phyloP scores from a whole-genome alignment of 176 grass and related monocot species.

The Avena insularis region DNA sequence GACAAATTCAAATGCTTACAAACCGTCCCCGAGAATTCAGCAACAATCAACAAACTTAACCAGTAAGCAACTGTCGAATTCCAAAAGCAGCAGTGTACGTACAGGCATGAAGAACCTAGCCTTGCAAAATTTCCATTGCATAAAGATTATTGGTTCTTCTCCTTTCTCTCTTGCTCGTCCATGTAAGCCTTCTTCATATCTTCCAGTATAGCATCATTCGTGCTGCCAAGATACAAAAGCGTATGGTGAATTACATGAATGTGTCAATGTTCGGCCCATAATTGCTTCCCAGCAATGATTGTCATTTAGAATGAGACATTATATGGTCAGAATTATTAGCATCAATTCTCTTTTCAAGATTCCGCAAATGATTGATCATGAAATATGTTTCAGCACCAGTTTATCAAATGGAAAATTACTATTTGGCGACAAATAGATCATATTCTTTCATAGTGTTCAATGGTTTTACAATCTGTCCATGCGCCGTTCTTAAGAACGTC shows the following conservation, averaged over 20 bases:
- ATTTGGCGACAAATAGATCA: conserved; percentile 8
- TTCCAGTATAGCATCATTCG: conserved; percentile 84
- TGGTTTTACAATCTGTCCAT: not conserved
- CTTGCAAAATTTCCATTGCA: not conserved
- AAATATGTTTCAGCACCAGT: not conserved
- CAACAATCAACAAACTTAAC: conserved; percentile 13
- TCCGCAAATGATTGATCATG: not conserved
- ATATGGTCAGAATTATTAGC: not conserved
- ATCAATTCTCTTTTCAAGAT: not conserved
- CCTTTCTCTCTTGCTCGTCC: conserved; percentile 72
- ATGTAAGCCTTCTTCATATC: conserved; percentile 96
- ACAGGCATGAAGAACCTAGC: conserved; percentile 18
- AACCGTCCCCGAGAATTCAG: conserved; percentile 19
- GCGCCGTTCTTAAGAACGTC: not conserved
- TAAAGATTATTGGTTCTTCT: conserved; percentile 45
- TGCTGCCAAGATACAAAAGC: conserved; percentile 66
- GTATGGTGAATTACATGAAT: conserved; percentile 17
- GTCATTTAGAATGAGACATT: not conserved
- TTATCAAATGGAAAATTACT: not conserved
- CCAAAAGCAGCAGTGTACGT: conserved; percentile 29
- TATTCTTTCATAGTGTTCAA: not conserved
- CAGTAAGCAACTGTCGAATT: conserved; percentile 23
- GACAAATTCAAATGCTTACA: conserved; percentile 43
- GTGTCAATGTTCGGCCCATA: not conserved
- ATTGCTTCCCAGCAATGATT: not conserved